Base-by-base conservation (phyloP, 2,329 filamentous ascomycete species). In the Diaporthe eres region DNA sequence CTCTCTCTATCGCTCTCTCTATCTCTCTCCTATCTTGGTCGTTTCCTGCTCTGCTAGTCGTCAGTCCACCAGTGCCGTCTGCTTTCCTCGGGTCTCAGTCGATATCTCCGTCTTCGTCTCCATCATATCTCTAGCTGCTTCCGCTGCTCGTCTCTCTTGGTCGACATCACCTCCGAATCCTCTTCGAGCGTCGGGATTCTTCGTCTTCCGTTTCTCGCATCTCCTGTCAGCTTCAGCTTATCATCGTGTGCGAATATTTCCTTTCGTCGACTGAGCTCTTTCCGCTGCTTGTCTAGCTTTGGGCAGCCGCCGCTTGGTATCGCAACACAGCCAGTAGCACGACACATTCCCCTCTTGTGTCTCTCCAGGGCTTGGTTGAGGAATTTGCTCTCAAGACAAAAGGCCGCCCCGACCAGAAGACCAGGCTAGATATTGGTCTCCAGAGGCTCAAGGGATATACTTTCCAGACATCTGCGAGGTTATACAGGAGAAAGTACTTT, bases 1-100 rank as follows among this genome's bases (percentile, higher is more conserved):
- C 81, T 77, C 83, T 81, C 78, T 83, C 77, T 81, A 79, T 81
- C 57, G 22, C 80, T 82, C 80, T 81, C 76, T 82, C 78, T 83
- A 77, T 81, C 80, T 81, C 79, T 82, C 80, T 81, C 74, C 68
- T 77, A 75, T 83, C 80, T 78, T 83, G 81, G 79, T 83, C 77
- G 80, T 82, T 82, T 80, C 80, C 78, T 81, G 80, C 79, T 79
- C 76, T 77, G 76, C 76, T 75, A 75, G 76, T 77, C 65, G 65
- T 68, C 74, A 73, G 72, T 75, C 76, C 74, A 75, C 55, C 71
- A 73, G 71, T 68, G 65, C 65, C 65, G 65, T 82, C 80, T 80
- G 78, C 74, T 77, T 74, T 75, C 75, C 55, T 78, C 74, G 72
- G 73, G 71, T 76, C 68, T 74, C 71, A 74, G 60, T 72, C 75